Evolutionary conservation across 2,329 filamentous ascomycete species (phyloP).

Genomic region (Aspergillus sp.): DNA sequence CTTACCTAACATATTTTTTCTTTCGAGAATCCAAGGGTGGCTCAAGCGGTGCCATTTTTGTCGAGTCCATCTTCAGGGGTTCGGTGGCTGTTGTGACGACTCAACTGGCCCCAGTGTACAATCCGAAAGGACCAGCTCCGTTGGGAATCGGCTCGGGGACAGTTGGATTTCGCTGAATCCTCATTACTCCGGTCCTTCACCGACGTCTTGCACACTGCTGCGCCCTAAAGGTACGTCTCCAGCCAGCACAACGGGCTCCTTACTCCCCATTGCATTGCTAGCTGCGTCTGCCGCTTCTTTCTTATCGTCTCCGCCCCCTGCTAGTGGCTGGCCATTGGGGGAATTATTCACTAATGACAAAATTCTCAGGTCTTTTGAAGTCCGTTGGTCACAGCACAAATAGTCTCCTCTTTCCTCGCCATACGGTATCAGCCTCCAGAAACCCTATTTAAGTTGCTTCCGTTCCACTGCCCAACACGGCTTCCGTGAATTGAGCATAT

Average conservation of each 20-base stretch:
- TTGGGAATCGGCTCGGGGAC: constrained; percentile 3
- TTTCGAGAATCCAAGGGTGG: constrained; percentile 5
- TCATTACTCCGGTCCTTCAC: background rate
- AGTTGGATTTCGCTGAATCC: background rate
- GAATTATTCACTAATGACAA: constrained; percentile 1
- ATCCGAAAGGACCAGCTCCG: constrained; percentile 2
- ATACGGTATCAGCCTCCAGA: constrained; percentile 12
- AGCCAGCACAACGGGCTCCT: background rate
- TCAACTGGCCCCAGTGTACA: constrained; percentile 1
- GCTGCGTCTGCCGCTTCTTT: background rate
- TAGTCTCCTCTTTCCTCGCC: background rate
- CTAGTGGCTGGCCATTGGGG: background rate
- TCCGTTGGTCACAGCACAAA: background rate
- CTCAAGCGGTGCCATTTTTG: constrained; percentile 7
- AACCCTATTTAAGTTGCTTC: background rate
- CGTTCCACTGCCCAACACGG: background rate
- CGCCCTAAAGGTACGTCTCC: constrained; percentile 1
- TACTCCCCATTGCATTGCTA: background rate
- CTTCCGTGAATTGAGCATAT: background rate
- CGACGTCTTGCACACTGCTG: background rate
- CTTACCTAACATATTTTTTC: constrained; percentile 13
- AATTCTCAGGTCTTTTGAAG: constrained; percentile 1
- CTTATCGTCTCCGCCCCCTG: background rate
- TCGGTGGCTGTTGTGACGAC: constrained; percentile 4
- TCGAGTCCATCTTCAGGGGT: constrained; percentile 13